Conservation (phyloP, 371 early-diverging fungal genomes). For the Zancudomyces culisetae region DNA sequence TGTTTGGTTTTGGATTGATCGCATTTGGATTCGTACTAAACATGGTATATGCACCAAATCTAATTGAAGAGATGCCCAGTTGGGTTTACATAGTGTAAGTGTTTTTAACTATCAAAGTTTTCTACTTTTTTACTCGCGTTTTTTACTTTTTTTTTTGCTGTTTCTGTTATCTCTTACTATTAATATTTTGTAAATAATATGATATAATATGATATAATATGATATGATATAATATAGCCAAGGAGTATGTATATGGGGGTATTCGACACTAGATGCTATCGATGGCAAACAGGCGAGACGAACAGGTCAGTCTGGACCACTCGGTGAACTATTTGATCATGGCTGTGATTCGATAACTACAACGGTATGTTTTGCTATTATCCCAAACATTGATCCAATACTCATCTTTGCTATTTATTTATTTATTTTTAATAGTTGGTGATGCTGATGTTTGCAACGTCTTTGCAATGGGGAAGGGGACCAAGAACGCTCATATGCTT, state of each 20-base stretch:
- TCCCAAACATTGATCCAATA: neutral
- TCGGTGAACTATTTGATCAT: conserved; percentile 91
- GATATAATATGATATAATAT: too few relatives aligned
- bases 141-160: too few relatives aligned
- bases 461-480: too few relatives aligned
- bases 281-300: conserved; percentile 70
- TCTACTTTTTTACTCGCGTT: too few relatives aligned
- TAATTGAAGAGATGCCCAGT: conserved; percentile 26
- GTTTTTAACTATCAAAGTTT: too few relatives aligned
- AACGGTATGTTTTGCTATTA: conserved; percentile 21
- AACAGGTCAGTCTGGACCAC: conserved; percentile 49
- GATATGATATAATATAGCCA: too few relatives aligned
- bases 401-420: too few relatives aligned
- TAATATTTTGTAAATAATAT: too few relatives aligned
- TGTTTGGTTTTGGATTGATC: conserved; percentile 41
- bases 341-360: conserved; percentile 87
- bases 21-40: conserved; percentile 24
- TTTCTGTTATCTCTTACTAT: too few relatives aligned
- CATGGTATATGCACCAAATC: conserved; percentile 28
- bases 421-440: conserved; percentile 14
- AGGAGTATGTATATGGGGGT: conserved; percentile 24
- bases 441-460: conserved; percentile 24
- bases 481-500: conserved; percentile 16
- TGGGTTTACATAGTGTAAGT: conserved; percentile 34
- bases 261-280: conserved; percentile 26